Evolutionary conservation across 805 yeast genomes (phyloP), one percentile per base, ranked within the genome.

Genomic region (Zygosaccharomyces siamensis): DNA sequence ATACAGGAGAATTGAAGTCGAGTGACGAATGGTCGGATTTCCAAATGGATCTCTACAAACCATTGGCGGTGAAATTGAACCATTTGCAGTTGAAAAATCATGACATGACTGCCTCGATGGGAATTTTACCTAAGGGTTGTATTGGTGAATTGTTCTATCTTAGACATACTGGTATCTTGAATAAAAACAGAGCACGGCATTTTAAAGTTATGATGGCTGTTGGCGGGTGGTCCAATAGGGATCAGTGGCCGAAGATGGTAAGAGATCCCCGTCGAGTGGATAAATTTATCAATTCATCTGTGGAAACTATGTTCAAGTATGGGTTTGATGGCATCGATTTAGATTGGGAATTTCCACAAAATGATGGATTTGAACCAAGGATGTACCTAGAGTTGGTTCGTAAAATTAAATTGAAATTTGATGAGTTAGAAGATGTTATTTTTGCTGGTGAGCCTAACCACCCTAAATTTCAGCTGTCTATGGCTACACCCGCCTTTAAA

Each of bases 321-420:
- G 83, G 85, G 0, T 82, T 93, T 60, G 97, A 93, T 64, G 98
- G 99, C 0, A 70, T 92, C 40, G 98, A 93, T 65, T 69, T 92
- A 26, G 99, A 92, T 68, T 92, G 97, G 97, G 99, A 92, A 66
- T 92, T 82, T 59, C 96, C 97, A 0, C 62, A 66, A 6, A 72
- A 64, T 37, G 58, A 61, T 3, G 59, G 62, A 0, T 24, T 43
- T 2, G 82, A 86, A 51, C 79, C 80, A 1, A 41, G 57, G 0
- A 60, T 64, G 33, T 74, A 80, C 52, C 69, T 76, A 1, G 58
- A 61, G 3, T 52, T 88, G 35, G 64, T 84, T 16, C 55, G 57
- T 38, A 51, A 47, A 12, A 55, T 81, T 23, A 71, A 80, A 37
- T 39, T 12, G 1, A 71, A 60, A 28, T 61, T 86, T 47, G 67